Percentiles rank a stretch among this genome's conserved stretches.
phyloP scores from a whole-genome alignment of 1,139 yeast species.

The Debaryomyces subglobosus region DNA sequence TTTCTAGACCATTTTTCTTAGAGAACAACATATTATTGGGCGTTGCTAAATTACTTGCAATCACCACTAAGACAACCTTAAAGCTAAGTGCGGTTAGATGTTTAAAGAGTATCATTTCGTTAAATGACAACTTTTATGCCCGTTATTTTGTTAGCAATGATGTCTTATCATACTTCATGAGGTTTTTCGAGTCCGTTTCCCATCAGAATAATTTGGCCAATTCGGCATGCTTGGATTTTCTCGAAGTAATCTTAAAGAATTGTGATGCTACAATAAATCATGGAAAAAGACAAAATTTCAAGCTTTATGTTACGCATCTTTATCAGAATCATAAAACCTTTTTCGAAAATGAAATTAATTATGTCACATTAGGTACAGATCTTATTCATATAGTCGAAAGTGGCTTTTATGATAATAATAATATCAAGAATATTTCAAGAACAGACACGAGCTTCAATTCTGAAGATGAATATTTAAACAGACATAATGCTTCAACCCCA shows the following conservation, averaged over 20 bases:
- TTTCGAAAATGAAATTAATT: slow-evolving; percentile 32
- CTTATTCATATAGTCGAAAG: slow-evolving; percentile 34
- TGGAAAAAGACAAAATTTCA: slow-evolving; percentile 42
- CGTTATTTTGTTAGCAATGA: slow-evolving; percentile 59
- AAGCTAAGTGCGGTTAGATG: slow-evolving; percentile 70
- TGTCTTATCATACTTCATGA: slow-evolving; percentile 54
- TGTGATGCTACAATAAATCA: slow-evolving; percentile 27
- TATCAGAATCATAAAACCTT: slow-evolving; percentile 43
- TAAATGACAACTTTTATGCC: slow-evolving; percentile 65
- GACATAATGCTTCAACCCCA: slow-evolving; percentile 32
- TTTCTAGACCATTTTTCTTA: slow-evolving; percentile 63
- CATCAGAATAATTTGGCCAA: slow-evolving; percentile 65
- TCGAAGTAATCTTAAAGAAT: slow-evolving; percentile 52
- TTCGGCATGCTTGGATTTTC: slow-evolving; percentile 75
- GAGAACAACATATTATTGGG: slow-evolving; percentile 59
- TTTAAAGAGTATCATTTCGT: slow-evolving; percentile 56
- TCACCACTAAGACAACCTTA: slow-evolving; percentile 47
- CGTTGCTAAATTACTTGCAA: slow-evolving; percentile 47
- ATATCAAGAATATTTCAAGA: slow-evolving; percentile 9
- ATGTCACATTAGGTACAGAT: slow-evolving; percentile 36
- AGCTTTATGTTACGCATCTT: slow-evolving; percentile 52
- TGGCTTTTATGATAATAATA: slow-evolving; percentile 21
- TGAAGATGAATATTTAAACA: slow-evolving; percentile 27
- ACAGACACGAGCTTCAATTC: slow-evolving; percentile 23
- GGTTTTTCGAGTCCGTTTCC: slow-evolving; percentile 52